phyloP scores from a whole-genome alignment of 2,329 filamentous ascomycete species.

The Sodiomyces alkalinus region DNA sequence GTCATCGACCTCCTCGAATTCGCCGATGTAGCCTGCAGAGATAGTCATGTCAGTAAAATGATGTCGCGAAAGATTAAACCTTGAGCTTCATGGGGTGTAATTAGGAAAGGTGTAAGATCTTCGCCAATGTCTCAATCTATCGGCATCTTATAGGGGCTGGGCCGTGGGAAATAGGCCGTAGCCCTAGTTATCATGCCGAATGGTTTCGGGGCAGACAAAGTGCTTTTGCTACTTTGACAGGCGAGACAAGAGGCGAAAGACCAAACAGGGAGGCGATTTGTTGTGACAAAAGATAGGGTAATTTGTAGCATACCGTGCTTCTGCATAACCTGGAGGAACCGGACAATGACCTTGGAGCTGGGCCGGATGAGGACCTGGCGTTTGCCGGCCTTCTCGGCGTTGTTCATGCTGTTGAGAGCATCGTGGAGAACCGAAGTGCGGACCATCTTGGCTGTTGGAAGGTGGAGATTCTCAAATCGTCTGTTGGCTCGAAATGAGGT shows the following conservation, averaged over 20 bases:
- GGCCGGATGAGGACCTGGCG: slow-evolving; percentile 97
- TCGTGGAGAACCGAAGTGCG: slow-evolving; percentile 99
- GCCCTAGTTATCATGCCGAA: slow-evolving; percentile 99
- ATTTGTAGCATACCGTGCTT: slow-evolving; percentile 91
- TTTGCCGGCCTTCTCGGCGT: slow-evolving; percentile 99
- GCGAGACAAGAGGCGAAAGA: too few relatives aligned
- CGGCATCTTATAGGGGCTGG: slow-evolving; percentile 99
- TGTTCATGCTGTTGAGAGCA: slow-evolving; percentile 99
- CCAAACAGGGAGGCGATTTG: not conserved
- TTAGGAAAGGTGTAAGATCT: slow-evolving; percentile 93
- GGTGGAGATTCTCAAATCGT: slow-evolving; percentile 68
- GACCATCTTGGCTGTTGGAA: slow-evolving; percentile 75
- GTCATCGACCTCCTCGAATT: slow-evolving; percentile 99
- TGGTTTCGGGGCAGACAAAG: too few relatives aligned
- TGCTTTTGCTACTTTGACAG: too few relatives aligned
- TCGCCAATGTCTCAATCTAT: slow-evolving; percentile 69
- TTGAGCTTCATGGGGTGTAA: slow-evolving; percentile 58
- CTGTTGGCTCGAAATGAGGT: slow-evolving; percentile 44
- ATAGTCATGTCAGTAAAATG: slow-evolving; percentile 34
- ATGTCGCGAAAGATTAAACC: slow-evolving; percentile 95
- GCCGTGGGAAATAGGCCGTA: slow-evolving; percentile 71
- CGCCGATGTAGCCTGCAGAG: slow-evolving; percentile 81
- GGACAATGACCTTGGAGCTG: slow-evolving; percentile 98
- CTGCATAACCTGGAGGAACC: slow-evolving; percentile 99
- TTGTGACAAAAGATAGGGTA: too few relatives aligned